A percentile compares a stretch with the other conserved stretches of the same genome.
These are phyloP conservation scores for Colletotrichum tamarilloi DNA, from an alignment of 2,329 filamentous ascomycete genomes.

Conservation along the genomic window DNA sequence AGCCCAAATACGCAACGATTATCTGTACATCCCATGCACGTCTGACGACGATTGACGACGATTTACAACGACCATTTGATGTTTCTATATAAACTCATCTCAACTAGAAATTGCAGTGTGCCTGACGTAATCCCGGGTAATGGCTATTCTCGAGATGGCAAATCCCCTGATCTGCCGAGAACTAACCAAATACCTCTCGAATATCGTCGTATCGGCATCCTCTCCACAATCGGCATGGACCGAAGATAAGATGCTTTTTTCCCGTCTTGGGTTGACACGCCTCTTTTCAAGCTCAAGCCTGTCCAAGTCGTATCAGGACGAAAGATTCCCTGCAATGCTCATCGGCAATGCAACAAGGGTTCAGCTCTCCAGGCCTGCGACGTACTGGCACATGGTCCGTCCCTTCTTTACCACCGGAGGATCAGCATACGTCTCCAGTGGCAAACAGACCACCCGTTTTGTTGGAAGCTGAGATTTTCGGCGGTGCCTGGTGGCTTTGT, in stretches of 20 bases:
- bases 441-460: constrained; percentile 28
- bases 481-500: constrained; percentile 5
- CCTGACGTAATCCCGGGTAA: not conserved
- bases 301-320: not conserved
- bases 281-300: not conserved
- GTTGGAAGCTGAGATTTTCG: constrained; percentile 10
- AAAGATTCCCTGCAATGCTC: not conserved
- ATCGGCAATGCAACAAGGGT: not conserved
- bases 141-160: not conserved
- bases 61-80: constrained; percentile 2
- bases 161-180: constrained; percentile 9
- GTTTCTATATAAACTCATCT: constrained; percentile 5
- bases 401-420: not conserved
- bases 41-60: constrained; percentile 15
- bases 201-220: not conserved
- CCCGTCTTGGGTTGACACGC: not conserved
- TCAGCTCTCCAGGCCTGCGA: constrained; percentile 22
- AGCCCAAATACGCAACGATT: constrained; percentile 1
- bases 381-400: not conserved
- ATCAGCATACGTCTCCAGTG: constrained; percentile 14
- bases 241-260: not conserved
- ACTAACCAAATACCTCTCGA: not conserved
- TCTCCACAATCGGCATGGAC: not conserved
- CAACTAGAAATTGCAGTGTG: not conserved
- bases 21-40: constrained; percentile 19